A percentile compares a stretch with the other conserved stretches of the same genome.
Conservation (phyloP, 306 rosid species). For the Astragalus membranaceus region DNA sequence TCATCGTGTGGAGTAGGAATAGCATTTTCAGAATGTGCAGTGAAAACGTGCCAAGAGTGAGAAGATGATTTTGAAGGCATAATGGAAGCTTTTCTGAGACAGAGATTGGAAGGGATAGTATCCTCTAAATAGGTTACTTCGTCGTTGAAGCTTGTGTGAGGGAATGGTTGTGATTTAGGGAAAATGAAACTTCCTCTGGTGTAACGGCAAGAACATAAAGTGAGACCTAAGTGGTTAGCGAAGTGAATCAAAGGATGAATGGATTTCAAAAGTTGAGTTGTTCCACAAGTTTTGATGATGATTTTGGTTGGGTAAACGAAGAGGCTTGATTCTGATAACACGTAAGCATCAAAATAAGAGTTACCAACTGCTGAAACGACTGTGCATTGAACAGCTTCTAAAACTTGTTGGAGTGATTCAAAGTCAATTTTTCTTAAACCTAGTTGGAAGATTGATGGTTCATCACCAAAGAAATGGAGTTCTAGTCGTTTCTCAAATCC, state of each 20-base stretch:
- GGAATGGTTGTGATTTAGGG: slow-evolving; percentile 79
- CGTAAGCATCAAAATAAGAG: slow-evolving; percentile 76
- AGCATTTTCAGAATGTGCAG: slow-evolving; percentile 33
- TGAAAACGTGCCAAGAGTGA: slow-evolving; percentile 90
- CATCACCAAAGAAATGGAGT: slow-evolving; percentile 87
- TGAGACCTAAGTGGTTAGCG: slow-evolving; percentile 52
- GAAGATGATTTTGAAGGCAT: slow-evolving; percentile 73
- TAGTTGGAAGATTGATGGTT: slow-evolving; percentile 38
- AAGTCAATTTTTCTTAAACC: slow-evolving; percentile 65
- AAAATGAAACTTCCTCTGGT: slow-evolving; percentile 89
- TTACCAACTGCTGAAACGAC: slow-evolving; percentile 92
- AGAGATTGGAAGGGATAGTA: slow-evolving; percentile 52
- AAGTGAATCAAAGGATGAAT: slow-evolving; percentile 61
- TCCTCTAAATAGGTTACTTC: slow-evolving; percentile 66
- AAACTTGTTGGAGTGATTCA: slow-evolving; percentile 52
- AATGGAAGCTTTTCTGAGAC: slow-evolving; percentile 72
- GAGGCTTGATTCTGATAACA: slow-evolving; percentile 91
- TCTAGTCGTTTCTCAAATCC: slow-evolving; percentile 90
- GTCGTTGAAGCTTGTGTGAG: slow-evolving; percentile 74
- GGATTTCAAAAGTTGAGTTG: slow-evolving; percentile 96
- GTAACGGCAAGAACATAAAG: slow-evolving; percentile 67
- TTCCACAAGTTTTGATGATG: slow-evolving; percentile 95
- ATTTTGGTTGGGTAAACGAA: slow-evolving; percentile 89
- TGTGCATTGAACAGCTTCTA: slow-evolving; percentile 79
- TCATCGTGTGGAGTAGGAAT: slow-evolving; percentile 3